Conservation (phyloP, 495 filamentous ascomycete genomes). For the Neurospora cerealis region DNA sequence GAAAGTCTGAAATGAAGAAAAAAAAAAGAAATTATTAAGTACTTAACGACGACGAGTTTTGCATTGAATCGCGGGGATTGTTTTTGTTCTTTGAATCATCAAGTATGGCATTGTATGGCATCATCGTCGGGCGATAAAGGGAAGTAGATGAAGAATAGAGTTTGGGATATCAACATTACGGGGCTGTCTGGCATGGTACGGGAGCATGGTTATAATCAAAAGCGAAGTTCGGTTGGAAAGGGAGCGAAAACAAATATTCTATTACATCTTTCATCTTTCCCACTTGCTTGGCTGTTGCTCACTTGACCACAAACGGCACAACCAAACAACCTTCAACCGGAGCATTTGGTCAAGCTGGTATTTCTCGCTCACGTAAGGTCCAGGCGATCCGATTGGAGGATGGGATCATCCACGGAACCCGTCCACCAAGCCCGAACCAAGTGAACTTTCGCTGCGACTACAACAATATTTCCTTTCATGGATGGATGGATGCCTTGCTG, state of each 20-base stretch:
- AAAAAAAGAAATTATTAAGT: neutral
- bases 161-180: neutral
- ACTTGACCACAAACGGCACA: neutral
- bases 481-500: no score
- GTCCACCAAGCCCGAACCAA: neutral
- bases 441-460: neutral
- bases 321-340: neutral
- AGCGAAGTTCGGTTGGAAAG: neutral
- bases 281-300: neutral
- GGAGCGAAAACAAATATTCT: neutral
- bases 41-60: neutral
- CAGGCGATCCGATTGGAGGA: neutral
- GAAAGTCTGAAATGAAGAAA: neutral
- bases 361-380: neutral
- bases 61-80: neutral
- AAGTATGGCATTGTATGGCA: neutral
- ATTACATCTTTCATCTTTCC: neutral
- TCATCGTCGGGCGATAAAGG: neutral
- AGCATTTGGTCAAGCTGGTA: neutral
- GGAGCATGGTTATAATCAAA: neutral
- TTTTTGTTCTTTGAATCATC: neutral
- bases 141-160: neutral
- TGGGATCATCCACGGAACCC: neutral
- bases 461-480: neutral
- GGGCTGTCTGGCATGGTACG: neutral